Percentiles rank a stretch among this genome's conserved stretches.
phyloP scores from a whole-genome alignment of 108 stramenopile species.

The Discostella stelligeroides region DNA sequence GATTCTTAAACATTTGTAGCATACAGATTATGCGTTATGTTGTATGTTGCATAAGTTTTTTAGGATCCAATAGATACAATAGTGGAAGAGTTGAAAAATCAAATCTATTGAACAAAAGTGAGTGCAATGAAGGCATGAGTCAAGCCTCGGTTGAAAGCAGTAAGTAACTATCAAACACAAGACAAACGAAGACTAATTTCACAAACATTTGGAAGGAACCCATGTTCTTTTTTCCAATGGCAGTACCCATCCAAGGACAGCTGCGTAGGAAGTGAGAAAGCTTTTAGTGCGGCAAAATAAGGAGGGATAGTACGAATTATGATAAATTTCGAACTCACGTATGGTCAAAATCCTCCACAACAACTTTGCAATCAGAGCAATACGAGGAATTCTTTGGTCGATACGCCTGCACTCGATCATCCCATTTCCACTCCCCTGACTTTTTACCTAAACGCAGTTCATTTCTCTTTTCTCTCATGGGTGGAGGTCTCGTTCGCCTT shows the following conservation, averaged over 20 bases:
- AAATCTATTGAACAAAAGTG: no score
- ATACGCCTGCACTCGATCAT: conserved; percentile 82
- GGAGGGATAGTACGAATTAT: not conserved
- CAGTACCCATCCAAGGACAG: no score
- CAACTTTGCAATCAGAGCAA: conserved; percentile 82
- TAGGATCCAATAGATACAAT: no score
- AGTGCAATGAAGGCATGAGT: no score
- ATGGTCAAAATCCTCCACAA: conserved; percentile 91
- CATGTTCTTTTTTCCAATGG: no score
- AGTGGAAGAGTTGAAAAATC: no score
- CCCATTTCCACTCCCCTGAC: conserved; percentile 44
- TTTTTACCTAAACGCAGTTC: conserved; percentile 36
- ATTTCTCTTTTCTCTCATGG: conserved; percentile 17
- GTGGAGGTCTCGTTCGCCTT: conserved; percentile 42
- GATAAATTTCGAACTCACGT: conserved; percentile 65
- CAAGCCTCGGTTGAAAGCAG: no score
- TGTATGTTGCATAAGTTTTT: no score
- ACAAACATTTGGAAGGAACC: no score
- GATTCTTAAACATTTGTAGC: no score
- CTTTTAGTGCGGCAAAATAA: no score
- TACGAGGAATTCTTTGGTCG: conserved; percentile 77
- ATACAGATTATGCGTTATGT: no score
- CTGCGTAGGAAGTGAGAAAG: conserved; percentile 10
- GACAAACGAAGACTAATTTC: conserved; percentile 6
- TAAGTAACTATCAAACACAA: not conserved